phyloP scores from a whole-genome alignment of 495 filamentous ascomycete species.

The Lasiosphaeria hispida region DNA sequence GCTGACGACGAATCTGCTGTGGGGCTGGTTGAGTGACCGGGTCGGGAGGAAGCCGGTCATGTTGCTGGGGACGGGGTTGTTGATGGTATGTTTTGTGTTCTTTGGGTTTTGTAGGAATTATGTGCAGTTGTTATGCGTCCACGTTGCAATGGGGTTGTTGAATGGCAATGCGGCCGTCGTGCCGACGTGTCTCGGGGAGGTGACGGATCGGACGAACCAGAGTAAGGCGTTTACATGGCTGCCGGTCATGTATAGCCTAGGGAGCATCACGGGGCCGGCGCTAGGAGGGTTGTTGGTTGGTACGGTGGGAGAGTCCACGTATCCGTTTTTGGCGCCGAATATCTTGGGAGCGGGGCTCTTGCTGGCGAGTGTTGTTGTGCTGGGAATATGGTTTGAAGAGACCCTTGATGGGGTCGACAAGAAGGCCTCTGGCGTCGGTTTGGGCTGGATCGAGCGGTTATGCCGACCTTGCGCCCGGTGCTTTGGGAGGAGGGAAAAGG shows the following conservation, averaged over 20 bases:
- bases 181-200: slow-evolving; percentile 88
- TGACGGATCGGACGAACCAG: slow-evolving; percentile 94
- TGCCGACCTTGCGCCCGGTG: slow-evolving; percentile 12
- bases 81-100: slow-evolving; percentile 74
- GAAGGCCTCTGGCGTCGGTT: slow-evolving; percentile 16
- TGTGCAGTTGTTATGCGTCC: slow-evolving; percentile 78
- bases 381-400: slow-evolving; percentile 79
- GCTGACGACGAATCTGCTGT: slow-evolving; percentile 86
- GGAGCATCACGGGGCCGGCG: slow-evolving; percentile 87
- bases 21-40: slow-evolving; percentile 87
- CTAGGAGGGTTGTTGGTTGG: slow-evolving; percentile 81
- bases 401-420: slow-evolving; percentile 71
- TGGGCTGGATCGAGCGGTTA: slow-evolving; percentile 18
- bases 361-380: slow-evolving; percentile 66
- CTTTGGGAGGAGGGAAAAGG: slow-evolving; percentile 6
- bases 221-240: slow-evolving; percentile 87
- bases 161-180: slow-evolving; percentile 89
- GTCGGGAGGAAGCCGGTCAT: slow-evolving; percentile 94
- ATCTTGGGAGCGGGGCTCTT: slow-evolving; percentile 69
- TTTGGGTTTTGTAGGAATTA: slow-evolving; percentile 87
- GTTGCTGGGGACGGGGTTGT: slow-evolving; percentile 76
- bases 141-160: slow-evolving; percentile 84
- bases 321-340: slow-evolving; percentile 86
- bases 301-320: slow-evolving; percentile 48
- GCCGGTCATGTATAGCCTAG: slow-evolving; percentile 88